Evolutionary conservation across 768 basidiomycete species (phyloP), one percentile per base, ranked within the genome.

Genomic region (Xerocomus brunneocitrinus): DNA sequence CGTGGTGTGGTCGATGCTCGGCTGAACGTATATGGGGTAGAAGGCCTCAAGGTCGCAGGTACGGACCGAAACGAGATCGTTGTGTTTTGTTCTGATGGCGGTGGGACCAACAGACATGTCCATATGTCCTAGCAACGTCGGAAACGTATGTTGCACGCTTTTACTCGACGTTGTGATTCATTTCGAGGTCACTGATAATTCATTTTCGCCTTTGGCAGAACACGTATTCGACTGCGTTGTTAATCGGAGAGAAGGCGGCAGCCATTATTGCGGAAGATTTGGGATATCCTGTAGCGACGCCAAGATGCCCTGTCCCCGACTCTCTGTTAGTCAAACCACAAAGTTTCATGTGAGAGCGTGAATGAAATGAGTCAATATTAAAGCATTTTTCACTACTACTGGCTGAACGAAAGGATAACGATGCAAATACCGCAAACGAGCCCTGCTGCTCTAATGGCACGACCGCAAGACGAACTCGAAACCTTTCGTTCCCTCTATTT

Each of bases 1-100:
- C 77, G 76, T 2, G 87, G 85, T 4, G 86, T 89, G 6, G 82
- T 88, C 4, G 84, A 88, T 58, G 51, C 75, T 4, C 70, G 70
- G 28, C 63, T 87, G 44, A 83, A 82, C 52, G 84, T 87, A 7
- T 85, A 87, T 57, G 83, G 83, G 0, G 75, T 83, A 1, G 52
- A 73, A 52, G 74, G 76, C 24, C 70, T 88, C 44, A 85, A 87
- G 61, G 75, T 88, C 10, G 82, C 81, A 45, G 83, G 80, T 80
- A 52, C 4, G 71, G 32, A 14, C 8, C 22, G 8, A 54, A n/a
- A 14, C 6, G 7, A 9, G 7, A 4, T 24, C 5, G 27, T 1
- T 5, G 16, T 5, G 7, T 9, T 5, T 36, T 49, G 16, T 8
- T 13, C 43, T 57, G 13, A 54, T 7, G 1, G 0, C 9, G 10